Percentiles rank a stretch among this genome's conserved stretches.
Conservation (phyloP, 257 asterid genomes). For the Scutellaria barbata region DNA sequence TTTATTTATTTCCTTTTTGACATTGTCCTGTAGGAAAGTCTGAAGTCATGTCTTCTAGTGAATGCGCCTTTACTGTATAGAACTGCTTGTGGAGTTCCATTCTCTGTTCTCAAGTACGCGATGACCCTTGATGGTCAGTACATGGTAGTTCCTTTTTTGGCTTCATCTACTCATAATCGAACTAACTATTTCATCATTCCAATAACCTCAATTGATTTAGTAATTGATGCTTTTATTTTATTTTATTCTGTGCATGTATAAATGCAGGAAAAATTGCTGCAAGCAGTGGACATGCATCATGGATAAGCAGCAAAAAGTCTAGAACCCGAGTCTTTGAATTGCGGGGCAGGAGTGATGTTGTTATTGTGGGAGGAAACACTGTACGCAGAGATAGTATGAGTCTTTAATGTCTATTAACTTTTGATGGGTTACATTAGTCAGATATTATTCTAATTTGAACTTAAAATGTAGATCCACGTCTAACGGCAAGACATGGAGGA, state of each 20-base stretch:
- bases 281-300: slow-evolving; percentile 95
- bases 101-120: slow-evolving; percentile 93
- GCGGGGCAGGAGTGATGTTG: slow-evolving; percentile 98
- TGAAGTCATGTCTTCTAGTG: slow-evolving; percentile 82
- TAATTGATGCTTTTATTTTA: slow-evolving; percentile 13
- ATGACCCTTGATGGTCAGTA: slow-evolving; percentile 99
- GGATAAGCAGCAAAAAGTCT: slow-evolving; percentile 93
- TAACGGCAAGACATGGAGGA: slow-evolving; percentile 96
- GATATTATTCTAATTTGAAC: slow-evolving; percentile 37
- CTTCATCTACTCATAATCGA: slow-evolving; percentile 14
- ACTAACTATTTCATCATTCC: background rate
- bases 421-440: slow-evolving; percentile 24
- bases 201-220: slow-evolving; percentile 13
- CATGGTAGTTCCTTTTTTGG: slow-evolving; percentile 36
- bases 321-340: slow-evolving; percentile 84
- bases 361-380: slow-evolving; percentile 97
- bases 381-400: slow-evolving; percentile 94
- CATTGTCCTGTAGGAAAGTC: slow-evolving; percentile 66
- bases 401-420: slow-evolving; percentile 41
- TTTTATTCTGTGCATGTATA: slow-evolving; percentile 2
- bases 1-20: slow-evolving; percentile 28
- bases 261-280: slow-evolving; percentile 90
- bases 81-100: slow-evolving; percentile 88
- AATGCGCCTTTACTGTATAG: slow-evolving; percentile 97
- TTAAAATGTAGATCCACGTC: slow-evolving; percentile 77